Base-by-base conservation (phyloP, 768 basidiomycete species). In the Imleria badia region DNA sequence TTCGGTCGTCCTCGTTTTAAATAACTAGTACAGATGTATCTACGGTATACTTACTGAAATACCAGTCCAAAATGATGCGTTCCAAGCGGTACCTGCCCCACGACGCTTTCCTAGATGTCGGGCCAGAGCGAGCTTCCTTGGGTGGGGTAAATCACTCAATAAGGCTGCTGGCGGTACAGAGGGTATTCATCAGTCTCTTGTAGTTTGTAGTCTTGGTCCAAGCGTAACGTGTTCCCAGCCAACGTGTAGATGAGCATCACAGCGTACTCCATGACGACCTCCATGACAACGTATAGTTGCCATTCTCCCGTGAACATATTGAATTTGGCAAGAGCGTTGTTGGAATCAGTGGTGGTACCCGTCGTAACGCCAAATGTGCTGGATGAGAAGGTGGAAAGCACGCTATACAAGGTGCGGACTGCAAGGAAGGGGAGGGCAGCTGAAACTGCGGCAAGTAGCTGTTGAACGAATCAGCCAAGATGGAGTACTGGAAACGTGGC, bases 381-480 rank as follows among this genome's bases (percentile, higher is more conserved):
- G 19, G 70, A 68, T 40, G 84, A 83, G 73, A 80, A 87, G 7
- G 79, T 79, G 26, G 80, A 75, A 39, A 88, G 75, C 34, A 88
- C 69, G 41, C 78, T 75, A 62, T 87, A 88, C 5, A 70, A 22
- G 14, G 64, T 51, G 12, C 69, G 69, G 33, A 81, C 78, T 17
- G 78, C 81, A 31, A 89, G 73, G 69, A 86, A 81, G 6, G 85
- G 85, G 14, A 88, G 71, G 10, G 82, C 83, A 44, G 71, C 26
- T 20, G 81, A 73, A 42, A 86, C 69, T 26, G 83, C 85, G 29
- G 62, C 58, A 38, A 89, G 76, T 14, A 89, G 74, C 87, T 88
- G 50, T 44, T 53, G 29, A 22, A 41, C 33, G 43, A 39, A n/a
- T 68, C 26, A 56, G 55, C 39, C 20, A 51, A 29, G 17, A 52